Base-by-base conservation (phyloP, 352 stramenopile species). In the Globisporangium paroecandrum region DNA sequence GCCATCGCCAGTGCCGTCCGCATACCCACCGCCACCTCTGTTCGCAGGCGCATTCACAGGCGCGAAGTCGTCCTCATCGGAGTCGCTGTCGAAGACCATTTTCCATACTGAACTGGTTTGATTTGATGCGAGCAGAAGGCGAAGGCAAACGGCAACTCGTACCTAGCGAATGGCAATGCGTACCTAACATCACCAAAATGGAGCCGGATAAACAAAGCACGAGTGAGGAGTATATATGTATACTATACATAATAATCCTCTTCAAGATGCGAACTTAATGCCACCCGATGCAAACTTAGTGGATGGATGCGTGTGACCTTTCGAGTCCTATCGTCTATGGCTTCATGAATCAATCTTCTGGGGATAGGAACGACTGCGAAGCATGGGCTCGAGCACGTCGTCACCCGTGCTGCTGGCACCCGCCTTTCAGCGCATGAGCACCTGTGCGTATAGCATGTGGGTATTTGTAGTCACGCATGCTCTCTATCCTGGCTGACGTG, bases 341-440 rank as follows among this genome's bases (percentile, higher is more conserved):
- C 34, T 64, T 60, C 29, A 46, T 32, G 24, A 38, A 32, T 32
- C 29, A 8, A 32, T 32, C 29, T 24, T 25, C 27, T 38, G 53
- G 13, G 12, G 1, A 59, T 32, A 18, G 12, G 18, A 34, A 32
- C 4, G 18, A 34, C 51, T 22, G 32, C 6, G 10, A 9, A 38
- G 4, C 5, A 90, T 92, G 83, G 83, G 83, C 63, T 79, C 79
- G 1, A 81, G 73, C 10, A 32, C 69, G 25, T 86, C 78, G 43
- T 78, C 76, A 43, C 64, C 78, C 9, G 72, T 78, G 58, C 71
- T 74, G 1, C 54, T 92, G 51, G 65, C 70, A 32, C 60, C 77
- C 1, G 58, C 79, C 15, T 92, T 92, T 62, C 62, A 85, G 67
- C 82, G 82, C 64, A 79, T 92, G 69, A 58, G 53, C 49, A 72